phyloP scores from a whole-genome alignment of 805 yeast species.

The Metschnikowia vanudenii region DNA sequence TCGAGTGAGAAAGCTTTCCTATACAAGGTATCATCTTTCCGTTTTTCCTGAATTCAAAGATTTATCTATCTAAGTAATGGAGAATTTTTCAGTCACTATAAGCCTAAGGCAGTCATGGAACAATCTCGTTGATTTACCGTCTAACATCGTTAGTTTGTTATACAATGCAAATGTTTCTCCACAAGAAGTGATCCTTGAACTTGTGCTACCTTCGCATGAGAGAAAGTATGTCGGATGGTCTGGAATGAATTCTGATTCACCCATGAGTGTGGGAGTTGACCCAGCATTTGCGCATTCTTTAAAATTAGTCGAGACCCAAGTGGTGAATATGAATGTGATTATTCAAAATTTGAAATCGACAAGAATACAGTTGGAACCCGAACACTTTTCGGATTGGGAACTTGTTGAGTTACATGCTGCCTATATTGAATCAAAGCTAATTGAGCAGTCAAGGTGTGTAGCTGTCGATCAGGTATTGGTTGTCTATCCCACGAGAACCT shows the following conservation, averaged over 20 bases:
- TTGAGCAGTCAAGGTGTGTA: constrained; percentile 80
- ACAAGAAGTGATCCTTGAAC: constrained; percentile 58
- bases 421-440: constrained; percentile 66
- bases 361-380: constrained; percentile 75
- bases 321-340: constrained; percentile 43
- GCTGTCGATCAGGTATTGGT: constrained; percentile 55
- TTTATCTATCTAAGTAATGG: constrained; percentile 26
- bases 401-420: constrained; percentile 79
- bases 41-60: not conserved
- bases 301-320: constrained; percentile 43
- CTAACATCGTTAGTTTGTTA: constrained; percentile 43
- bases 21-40: too few relatives aligned
- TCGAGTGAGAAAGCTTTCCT: not conserved
- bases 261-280: constrained; percentile 57
- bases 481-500: constrained; percentile 61
- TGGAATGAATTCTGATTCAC: constrained; percentile 45
- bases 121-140: constrained; percentile 56
- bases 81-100: constrained; percentile 32
- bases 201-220: constrained; percentile 26
- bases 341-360: constrained; percentile 51
- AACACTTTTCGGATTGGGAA: constrained; percentile 83
- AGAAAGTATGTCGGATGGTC: constrained; percentile 62
- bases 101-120: constrained; percentile 38
- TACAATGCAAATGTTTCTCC: constrained; percentile 52
- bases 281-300: constrained; percentile 59